phyloP scores from a whole-genome alignment of 1,284 basidiomycete species.

The Trichosporon sp. region DNA sequence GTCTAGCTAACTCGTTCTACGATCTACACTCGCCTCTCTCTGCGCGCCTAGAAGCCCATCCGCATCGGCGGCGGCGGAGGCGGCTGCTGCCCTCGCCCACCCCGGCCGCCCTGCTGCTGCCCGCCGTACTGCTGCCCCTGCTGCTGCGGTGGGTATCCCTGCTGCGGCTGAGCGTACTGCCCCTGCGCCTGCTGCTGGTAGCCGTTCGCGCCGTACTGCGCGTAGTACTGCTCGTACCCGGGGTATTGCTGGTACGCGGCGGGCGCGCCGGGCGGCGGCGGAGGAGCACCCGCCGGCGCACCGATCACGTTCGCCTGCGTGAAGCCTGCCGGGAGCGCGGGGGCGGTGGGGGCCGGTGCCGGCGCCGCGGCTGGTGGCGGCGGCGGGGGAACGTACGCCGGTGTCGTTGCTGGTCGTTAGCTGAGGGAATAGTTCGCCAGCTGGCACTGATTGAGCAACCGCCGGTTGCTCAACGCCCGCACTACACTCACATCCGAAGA shows the following conservation, averaged over 20 bases:
- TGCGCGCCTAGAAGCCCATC: constrained; percentile 35
- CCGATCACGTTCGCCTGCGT: constrained; percentile 19
- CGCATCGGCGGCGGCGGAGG: constrained; percentile 42
- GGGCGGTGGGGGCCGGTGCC: not conserved
- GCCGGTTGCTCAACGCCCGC: no score
- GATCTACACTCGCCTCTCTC: not conserved
- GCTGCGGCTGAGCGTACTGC: constrained; percentile 12
- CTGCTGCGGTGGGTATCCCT: constrained; percentile 14
- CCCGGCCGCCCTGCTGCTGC: constrained; percentile 6
- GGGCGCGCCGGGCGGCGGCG: constrained; percentile 12
- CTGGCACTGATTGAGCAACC: no score
- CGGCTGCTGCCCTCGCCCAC: constrained; percentile 12
- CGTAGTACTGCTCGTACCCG: constrained; percentile 21
- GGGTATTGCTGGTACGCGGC: constrained; percentile 16
- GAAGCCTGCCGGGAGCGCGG: constrained; percentile 52
- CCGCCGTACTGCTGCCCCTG: constrained; percentile 15
- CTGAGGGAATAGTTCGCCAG: no score
- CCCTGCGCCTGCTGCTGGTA: constrained; percentile 7
- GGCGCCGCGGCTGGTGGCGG: constrained; percentile 20
- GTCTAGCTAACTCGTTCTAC: no score
- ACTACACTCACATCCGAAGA: constrained; percentile 21
- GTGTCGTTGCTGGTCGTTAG: constrained; percentile 21
- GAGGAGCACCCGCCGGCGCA: constrained; percentile 11
- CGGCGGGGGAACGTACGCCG: constrained; percentile 48
- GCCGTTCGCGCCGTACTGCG: constrained; percentile 5